These are phyloP conservation scores for Actinomucor elegans DNA, from an alignment of 371 early-diverging fungal genomes.

Conservation along the genomic window DNA sequence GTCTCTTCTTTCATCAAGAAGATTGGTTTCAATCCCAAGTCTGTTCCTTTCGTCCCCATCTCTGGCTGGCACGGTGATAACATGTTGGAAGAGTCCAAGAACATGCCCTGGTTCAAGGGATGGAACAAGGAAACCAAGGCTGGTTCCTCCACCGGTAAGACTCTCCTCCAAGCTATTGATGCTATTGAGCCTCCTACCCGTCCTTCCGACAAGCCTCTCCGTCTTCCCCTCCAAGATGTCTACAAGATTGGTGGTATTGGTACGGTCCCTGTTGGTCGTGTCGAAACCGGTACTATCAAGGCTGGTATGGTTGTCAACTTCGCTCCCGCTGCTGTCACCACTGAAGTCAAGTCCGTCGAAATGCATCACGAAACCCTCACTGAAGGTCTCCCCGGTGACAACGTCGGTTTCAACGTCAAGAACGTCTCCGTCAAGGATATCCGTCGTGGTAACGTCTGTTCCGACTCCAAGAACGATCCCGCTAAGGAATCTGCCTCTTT, in stretches of 20 bases:
- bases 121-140: constrained; percentile 91
- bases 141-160: constrained; percentile 83
- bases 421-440: constrained; percentile 95
- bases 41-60: constrained; percentile 95
- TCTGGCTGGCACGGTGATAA: constrained; percentile 98
- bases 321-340: constrained; percentile 84
- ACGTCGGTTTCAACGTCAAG: constrained; percentile 98
- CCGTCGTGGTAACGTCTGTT: constrained; percentile 96
- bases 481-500: constrained; percentile 92
- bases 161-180: constrained; percentile 94
- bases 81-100: constrained; percentile 90
- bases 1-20: constrained; percentile 93
- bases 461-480: constrained; percentile 97
- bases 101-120: constrained; percentile 98
- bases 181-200: constrained; percentile 91
- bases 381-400: constrained; percentile 96
- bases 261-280: constrained; percentile 96
- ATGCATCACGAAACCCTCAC: constrained; percentile 96
- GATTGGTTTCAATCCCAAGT: constrained; percentile 92
- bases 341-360: constrained; percentile 98
- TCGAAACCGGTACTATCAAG: constrained; percentile 95
- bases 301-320: constrained; percentile 90
- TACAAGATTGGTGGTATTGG: constrained; percentile 99
- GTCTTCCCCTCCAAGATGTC: constrained; percentile 96
- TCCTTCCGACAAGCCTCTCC: constrained; percentile 94